Base-by-base conservation (phyloP, 208 protist species). In the Leishmania turanica region DNA sequence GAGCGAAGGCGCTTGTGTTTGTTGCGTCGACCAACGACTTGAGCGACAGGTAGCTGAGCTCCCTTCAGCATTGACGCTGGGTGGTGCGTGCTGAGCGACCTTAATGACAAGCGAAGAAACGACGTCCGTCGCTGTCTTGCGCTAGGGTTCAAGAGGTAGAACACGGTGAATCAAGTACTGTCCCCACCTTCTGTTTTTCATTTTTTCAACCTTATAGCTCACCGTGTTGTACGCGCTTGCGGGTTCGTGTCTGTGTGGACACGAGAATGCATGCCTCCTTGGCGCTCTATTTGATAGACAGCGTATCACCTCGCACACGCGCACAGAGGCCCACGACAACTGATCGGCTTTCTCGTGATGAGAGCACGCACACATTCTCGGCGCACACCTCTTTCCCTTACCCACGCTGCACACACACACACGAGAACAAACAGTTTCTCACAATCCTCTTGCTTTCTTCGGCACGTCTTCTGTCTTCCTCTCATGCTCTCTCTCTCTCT, bases 21-120 rank as follows among this genome's bases (percentile, higher is more conserved):
- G 90, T 97, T 27, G 87, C 93, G 9, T 97, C 95, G 15, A 95
- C 88, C 6, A 97, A 96, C 87, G 56, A 86, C 42, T 76, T 92
- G 21, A 66, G 42, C 37, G 47, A 21, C 37, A 40, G 37, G 21
- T 45, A 31, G 24, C 37, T n/a, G 47, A 80, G 74, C 58, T 74
- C 78, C 53, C 65, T 79, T 49, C 71, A 56, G 75, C 31, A 37
- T 51, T 51, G 45, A n/a, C 15, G 69, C 21, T 13, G 17, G 15
- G 66, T 3, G 24, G 37, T 47, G 3, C 40, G 19, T 24, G 19
- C 24, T 5, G 19, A 42, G 15, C 5, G 34, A 37, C 40, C 66
- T 21, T 24, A 0, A 7, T 15, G 13, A 2, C 17, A 49, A 3
- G 24, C 24, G 11, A 45, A 47, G 49, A 0, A 64, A 31, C 11